Evolutionary conservation across 306 rosid genomes (phyloP).

Genomic region (Lathyrus tuberosus): DNA sequence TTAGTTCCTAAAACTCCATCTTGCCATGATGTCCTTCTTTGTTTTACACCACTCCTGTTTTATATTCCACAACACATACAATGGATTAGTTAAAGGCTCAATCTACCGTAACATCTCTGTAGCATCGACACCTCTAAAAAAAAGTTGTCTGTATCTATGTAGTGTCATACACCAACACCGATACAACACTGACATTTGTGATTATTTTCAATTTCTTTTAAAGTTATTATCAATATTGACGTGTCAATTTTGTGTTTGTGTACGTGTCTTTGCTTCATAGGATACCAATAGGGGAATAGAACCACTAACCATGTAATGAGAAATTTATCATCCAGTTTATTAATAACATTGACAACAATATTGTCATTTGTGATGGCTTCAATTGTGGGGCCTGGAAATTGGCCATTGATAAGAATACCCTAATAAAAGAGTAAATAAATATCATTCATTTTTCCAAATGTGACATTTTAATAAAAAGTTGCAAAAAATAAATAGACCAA

Average conservation of each 20-base stretch:
- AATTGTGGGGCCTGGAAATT: slow-evolving; percentile 86
- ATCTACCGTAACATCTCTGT: too few species aligned
- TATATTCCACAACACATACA: background rate
- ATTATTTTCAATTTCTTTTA: too few species aligned
- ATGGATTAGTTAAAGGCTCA: background rate
- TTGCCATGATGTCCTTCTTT: slow-evolving; percentile 77
- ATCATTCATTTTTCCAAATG: background rate
- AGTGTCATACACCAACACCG: too few species aligned
- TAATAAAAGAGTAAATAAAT: slow-evolving; percentile 26
- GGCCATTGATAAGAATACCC: slow-evolving; percentile 88
- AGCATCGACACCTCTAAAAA: too few species aligned
- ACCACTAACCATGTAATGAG: slow-evolving; percentile 79
- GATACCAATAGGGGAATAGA: background rate
- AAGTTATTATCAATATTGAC: background rate
- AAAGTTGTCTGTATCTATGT: too few species aligned
- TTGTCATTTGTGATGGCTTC: slow-evolving; percentile 82
- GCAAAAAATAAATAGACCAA: slow-evolving; percentile 18
- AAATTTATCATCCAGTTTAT: slow-evolving; percentile 76
- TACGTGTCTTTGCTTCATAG: too few species aligned
- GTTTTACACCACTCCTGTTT: slow-evolving; percentile 80
- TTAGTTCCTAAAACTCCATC: slow-evolving; percentile 90
- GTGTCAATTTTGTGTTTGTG: too few species aligned
- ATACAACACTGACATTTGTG: too few species aligned
- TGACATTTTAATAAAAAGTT: background rate
- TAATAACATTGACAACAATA: slow-evolving; percentile 63